phyloP scores from a whole-genome alignment of 495 filamentous ascomycete genomes.

The Hypoxylon intermedium region DNA sequence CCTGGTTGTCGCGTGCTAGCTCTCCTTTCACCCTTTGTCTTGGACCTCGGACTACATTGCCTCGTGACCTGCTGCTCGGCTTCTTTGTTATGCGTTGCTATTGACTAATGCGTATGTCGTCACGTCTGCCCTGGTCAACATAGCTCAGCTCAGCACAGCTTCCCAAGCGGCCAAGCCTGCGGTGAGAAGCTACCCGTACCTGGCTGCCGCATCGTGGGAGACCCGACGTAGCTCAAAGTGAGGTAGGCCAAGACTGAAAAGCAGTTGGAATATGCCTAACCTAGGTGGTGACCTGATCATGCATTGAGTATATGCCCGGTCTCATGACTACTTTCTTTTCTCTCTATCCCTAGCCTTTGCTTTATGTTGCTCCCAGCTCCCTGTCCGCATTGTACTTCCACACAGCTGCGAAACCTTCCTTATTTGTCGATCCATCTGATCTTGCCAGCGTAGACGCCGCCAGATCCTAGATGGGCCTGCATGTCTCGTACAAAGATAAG shows the following conservation, averaged over 20 bases:
- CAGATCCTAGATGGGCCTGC: conserved; percentile 29
- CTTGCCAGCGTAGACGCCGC: conserved; percentile 20
- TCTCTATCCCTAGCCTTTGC: conserved; percentile 28
- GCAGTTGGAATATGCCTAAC: conserved; percentile 15
- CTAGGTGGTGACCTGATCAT: conserved; percentile 29
- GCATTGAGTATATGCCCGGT: conserved; percentile 25
- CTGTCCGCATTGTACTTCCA: conserved; percentile 35
- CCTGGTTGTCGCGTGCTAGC: conserved; percentile 28
- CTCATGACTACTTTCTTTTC: conserved; percentile 36
- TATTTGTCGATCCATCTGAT: conserved; percentile 44
- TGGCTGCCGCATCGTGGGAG: conserved; percentile 8
- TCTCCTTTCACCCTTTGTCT: conserved; percentile 26
- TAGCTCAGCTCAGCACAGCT: conserved; percentile 16
- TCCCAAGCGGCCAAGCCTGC: conserved; percentile 13
- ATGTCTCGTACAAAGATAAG: conserved; percentile 27
- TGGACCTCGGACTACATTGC: conserved; percentile 18
- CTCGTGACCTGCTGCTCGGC: conserved; percentile 23
- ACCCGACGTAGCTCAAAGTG: conserved; percentile 16
- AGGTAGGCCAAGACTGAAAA: conserved; percentile 34
- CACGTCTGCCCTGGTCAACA: conserved; percentile 18
- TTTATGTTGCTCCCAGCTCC: conserved; percentile 27
- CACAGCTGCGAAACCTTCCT: conserved; percentile 42
- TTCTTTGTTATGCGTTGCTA: conserved; percentile 7
- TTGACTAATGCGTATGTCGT: conserved; percentile 35
- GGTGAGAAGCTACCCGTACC: neutral